Percentiles rank a stretch among this genome's conserved stretches.
phyloP scores from a whole-genome alignment of 495 filamentous ascomycete species.

The Chaetomidium leptoderma region DNA sequence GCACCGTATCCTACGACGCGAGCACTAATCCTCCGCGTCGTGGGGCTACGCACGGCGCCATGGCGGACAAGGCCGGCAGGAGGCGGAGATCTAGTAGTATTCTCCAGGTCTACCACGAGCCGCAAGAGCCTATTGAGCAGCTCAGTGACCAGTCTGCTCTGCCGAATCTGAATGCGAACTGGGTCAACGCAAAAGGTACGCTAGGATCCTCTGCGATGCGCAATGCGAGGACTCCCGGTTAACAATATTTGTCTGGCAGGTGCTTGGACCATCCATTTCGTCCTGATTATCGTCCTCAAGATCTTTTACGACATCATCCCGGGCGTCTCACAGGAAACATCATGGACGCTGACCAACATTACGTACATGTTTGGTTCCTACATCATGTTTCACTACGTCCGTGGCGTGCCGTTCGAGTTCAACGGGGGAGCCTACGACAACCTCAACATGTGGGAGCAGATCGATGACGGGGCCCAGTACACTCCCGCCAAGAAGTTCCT shows the following conservation, averaged over 20 bases:
- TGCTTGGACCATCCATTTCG: constrained; percentile 94
- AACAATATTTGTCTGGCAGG: constrained; percentile 49
- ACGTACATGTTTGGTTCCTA: constrained; percentile 98
- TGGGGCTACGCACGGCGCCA: constrained; percentile 39
- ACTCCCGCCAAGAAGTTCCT: constrained; percentile 98
- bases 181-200: constrained; percentile 98
- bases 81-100: constrained; percentile 91
- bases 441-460: constrained; percentile 99
- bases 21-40: constrained; percentile 60
- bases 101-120: constrained; percentile 83
- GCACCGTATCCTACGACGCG: constrained; percentile 75
- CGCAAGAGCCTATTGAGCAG: constrained; percentile 88
- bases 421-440: constrained; percentile 99
- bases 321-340: constrained; percentile 91
- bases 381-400: constrained; percentile 98
- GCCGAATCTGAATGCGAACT: constrained; percentile 94
- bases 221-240: constrained; percentile 3
- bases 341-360: constrained; percentile 98
- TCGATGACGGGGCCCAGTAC: constrained; percentile 98
- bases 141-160: constrained; percentile 90
- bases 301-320: constrained; percentile 95
- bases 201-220: constrained; percentile 1
- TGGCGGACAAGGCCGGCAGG: constrained; percentile 58
- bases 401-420: constrained; percentile 97
- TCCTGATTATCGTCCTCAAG: constrained; percentile 84